phyloP scores from a whole-genome alignment of 192 early-diverging fungal species.

The Coemansia sp. region DNA sequence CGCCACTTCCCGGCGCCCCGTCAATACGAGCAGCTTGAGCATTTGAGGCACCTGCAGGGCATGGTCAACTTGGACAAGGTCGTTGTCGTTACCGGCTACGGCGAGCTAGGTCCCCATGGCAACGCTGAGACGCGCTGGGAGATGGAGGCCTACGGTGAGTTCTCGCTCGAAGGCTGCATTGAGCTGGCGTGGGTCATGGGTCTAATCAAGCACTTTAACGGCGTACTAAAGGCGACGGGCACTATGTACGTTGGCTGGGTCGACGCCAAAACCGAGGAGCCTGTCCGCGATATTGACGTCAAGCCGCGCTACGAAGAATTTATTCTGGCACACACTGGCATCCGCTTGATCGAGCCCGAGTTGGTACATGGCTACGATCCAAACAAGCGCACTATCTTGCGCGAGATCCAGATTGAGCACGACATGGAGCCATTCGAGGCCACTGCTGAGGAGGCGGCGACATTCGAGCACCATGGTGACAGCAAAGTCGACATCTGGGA shows the following conservation, averaged over 20 bases:
- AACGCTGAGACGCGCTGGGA: conserved; percentile 83
- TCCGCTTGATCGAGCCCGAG: no score
- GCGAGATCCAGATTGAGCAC: conserved; percentile 85
- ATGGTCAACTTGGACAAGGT: conserved; percentile 92
- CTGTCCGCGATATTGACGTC: conserved; percentile 83
- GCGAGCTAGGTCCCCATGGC: conserved; percentile 90
- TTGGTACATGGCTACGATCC: no score
- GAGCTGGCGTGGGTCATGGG: no score
- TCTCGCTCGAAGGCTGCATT: no score
- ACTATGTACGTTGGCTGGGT: no score
- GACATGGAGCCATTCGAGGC: no score
- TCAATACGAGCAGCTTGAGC: no score
- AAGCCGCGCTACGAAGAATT: conserved; percentile 91
- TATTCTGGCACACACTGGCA: conserved; percentile 89
- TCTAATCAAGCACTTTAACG: no score
- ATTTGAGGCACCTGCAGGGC: conserved; percentile 63
- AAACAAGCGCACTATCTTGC: conserved; percentile 85
- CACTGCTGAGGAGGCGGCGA: conserved; percentile 82
- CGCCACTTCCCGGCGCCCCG: no score
- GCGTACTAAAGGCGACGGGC: conserved; percentile 69
- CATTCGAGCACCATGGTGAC: conserved; percentile 82
- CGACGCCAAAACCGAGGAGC: no score
- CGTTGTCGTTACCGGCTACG: conserved; percentile 90
- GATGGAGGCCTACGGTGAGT: no score
- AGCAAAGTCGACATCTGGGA: conserved; percentile 65